A percentile compares a stretch with the other conserved stretches of the same genome.
phyloP scores from a whole-genome alignment of 2,329 filamentous ascomycete species.

The Ophioceras dolichostomum region DNA sequence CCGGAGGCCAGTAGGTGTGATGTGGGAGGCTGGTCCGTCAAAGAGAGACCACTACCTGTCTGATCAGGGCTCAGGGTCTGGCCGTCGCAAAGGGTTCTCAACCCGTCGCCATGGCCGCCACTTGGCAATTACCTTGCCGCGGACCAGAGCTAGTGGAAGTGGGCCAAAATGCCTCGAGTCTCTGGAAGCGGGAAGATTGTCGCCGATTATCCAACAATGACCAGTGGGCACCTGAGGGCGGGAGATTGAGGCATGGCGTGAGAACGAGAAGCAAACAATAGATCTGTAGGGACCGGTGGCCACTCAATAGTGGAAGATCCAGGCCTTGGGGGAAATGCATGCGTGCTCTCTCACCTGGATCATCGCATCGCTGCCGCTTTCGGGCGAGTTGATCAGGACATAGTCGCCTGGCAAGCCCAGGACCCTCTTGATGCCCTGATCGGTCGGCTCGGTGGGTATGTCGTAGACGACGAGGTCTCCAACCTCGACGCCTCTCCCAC shows the following conservation, averaged over 20 bases:
- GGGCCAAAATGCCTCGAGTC: conserved; percentile 85
- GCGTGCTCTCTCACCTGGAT: too few relatives aligned
- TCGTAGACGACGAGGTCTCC: conserved; percentile 75
- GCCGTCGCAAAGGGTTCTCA: neutral
- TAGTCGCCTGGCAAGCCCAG: conserved; percentile 67
- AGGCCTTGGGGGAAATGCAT: too few relatives aligned
- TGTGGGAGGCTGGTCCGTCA: too few relatives aligned
- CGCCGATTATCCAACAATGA: conserved; percentile 83
- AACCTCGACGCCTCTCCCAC: conserved; percentile 53
- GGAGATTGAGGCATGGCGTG: neutral
- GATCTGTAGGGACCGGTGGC: too few relatives aligned
- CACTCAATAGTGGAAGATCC: too few relatives aligned
- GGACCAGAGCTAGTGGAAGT: conserved; percentile 71
- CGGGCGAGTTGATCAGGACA: conserved; percentile 53
- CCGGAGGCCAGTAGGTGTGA: too few relatives aligned
- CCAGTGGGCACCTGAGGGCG: conserved; percentile 64
- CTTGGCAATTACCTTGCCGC: conserved; percentile 65
- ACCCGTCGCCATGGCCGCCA: conserved; percentile 24
- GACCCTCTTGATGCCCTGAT: conserved; percentile 66
- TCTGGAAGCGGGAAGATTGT: conserved; percentile 72
- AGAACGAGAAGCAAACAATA: neutral
- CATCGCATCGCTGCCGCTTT: conserved; percentile 36
- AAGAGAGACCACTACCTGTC: too few relatives aligned
- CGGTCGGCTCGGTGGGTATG: conserved; percentile 54
- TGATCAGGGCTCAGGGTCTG: too few relatives aligned